A percentile compares a stretch with the other conserved stretches of the same genome.
Conservation (phyloP, 2,329 filamentous ascomycete species). For the Cytospora paraplurivora region DNA sequence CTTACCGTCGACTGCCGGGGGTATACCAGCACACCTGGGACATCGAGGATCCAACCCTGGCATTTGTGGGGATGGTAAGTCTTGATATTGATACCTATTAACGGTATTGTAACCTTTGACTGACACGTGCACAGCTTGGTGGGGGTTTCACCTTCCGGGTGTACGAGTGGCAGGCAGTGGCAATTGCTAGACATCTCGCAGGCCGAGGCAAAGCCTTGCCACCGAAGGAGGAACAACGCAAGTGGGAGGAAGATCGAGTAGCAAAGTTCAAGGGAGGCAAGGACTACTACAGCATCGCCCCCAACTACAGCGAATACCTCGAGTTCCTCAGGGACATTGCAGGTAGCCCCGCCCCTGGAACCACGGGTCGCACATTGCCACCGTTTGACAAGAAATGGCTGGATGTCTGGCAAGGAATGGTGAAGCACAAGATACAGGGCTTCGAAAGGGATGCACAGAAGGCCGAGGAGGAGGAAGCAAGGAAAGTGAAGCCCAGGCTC, state of each 20-base stretch:
- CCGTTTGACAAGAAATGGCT: conserved; percentile 46
- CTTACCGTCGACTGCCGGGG: conserved; percentile 38
- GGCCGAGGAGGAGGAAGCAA: conserved; percentile 34
- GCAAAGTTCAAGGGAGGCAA: conserved; percentile 38
- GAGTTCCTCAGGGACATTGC: conserved; percentile 44
- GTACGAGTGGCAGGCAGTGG: conserved; percentile 44
- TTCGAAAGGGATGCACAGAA: conserved; percentile 36
- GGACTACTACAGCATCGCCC: conserved; percentile 38
- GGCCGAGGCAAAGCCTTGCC: conserved; percentile 33
- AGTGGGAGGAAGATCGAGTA: conserved; percentile 38
- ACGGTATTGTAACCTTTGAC: not conserved
- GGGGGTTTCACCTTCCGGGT: conserved; percentile 43
- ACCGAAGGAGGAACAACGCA: not conserved
- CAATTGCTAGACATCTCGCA: conserved; percentile 40
- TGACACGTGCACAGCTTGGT: conserved; percentile 33
- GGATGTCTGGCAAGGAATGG: conserved; percentile 38
- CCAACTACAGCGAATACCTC: conserved; percentile 44
- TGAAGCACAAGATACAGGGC: conserved; percentile 34
- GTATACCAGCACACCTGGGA: conserved; percentile 43
- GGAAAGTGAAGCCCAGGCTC: conserved; percentile 31
- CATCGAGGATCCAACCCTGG: conserved; percentile 40
- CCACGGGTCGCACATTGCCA: conserved; percentile 44
- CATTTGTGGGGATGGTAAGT: conserved; percentile 42
- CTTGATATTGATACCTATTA: no score
- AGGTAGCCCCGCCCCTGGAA: conserved; percentile 43